Base-by-base conservation (phyloP, 345 rosid genomes). In the Populus euphratica region DNA sequence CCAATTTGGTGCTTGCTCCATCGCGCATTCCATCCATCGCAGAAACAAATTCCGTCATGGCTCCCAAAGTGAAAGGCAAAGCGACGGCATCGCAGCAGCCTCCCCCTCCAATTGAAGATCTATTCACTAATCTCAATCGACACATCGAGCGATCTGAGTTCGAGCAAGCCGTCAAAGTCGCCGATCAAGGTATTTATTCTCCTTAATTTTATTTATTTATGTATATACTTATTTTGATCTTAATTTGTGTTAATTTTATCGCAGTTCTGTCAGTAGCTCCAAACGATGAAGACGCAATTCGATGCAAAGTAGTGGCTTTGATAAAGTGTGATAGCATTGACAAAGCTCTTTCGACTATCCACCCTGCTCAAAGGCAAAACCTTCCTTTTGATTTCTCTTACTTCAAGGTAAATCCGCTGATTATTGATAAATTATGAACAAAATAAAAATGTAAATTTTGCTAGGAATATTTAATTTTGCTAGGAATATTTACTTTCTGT, bases 241-340 rank as follows among this genome's bases (percentile, higher is more conserved):
- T n/a, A 44, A 8, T 74, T 44, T 10, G 2, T 8, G 25, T 52
- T 59, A 62, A 20, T 29, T 62, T 25, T 69, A 69, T 68, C 70
- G 83, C 88, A 96, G 99, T 96, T 65, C 85, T 96, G 44, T 79
- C 91, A 11, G 77, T 88, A 68, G 85, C 85, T 68, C 94, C 97
- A 27, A 84, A 83, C 74, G 98, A 96, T 54, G 98, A 89, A 83
- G 99, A 96, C 73, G 96, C 98, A 67, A 80, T 91, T 82, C 87
- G 90, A 78, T 93, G 99, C 85, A 92, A 96, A 81, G 88, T 92
- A 27, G 97, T 90, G 80, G 93, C 97, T 36, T 70, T 96, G 78
- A 85, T 96, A 3, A 91, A 85, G 89, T 84, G 70, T 49, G 99
- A 96, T 54, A 83, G 84, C 35, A 78, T 91, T 72, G 97, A 90